Base-by-base conservation (phyloP, 805 yeast genomes). In the Blastobotrys terrestris region DNA sequence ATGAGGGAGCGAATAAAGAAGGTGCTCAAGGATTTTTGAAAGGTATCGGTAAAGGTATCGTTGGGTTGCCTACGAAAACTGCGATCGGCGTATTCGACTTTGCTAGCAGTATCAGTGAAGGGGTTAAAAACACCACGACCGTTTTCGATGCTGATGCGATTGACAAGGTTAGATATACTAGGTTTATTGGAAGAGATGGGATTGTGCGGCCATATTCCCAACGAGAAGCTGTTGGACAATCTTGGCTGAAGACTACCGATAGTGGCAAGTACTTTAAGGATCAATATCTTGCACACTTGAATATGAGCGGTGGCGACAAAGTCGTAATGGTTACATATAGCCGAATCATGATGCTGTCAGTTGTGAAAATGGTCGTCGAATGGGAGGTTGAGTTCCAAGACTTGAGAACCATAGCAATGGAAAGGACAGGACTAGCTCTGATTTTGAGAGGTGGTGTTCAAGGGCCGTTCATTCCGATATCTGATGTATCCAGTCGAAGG, bases 1-100 rank as follows among this genome's bases (percentile, higher is more conserved):
- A 87, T 54, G 85, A 85, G 60, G 99, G 98, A 5, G 96, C 96
- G 0, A 75, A 78, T n/a, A 75, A 79, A 51, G 95, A 84, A 40
- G 99, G 99, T 3, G 82, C 98, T 0, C 73, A 83, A 2, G 99
- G 99, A 0, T 92, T 94, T 66, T 81, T 94, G 71, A 88, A 84
- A 64, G 99, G 99, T 1, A 64, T 94, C 2, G 99, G 99, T 2
- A 87, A 84, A 62, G 99, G 99, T 11, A 64, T 95, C n/a, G 80
- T 94, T 53, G 99, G 99, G 0, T 71, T 95, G 31, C 99, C 99
- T 0, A 91, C 99, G 0, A 94, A 94, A 72, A 88, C 98, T 0
- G 96, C 97, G 0, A 90, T 92, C 60, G 99, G 99, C 11, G 66
- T 94, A 20, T 84, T 94, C 59, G 99, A 94, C 65, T 74, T 95